Base-by-base conservation (phyloP, 768 basidiomycete species). In the Tulasnella sp. region DNA sequence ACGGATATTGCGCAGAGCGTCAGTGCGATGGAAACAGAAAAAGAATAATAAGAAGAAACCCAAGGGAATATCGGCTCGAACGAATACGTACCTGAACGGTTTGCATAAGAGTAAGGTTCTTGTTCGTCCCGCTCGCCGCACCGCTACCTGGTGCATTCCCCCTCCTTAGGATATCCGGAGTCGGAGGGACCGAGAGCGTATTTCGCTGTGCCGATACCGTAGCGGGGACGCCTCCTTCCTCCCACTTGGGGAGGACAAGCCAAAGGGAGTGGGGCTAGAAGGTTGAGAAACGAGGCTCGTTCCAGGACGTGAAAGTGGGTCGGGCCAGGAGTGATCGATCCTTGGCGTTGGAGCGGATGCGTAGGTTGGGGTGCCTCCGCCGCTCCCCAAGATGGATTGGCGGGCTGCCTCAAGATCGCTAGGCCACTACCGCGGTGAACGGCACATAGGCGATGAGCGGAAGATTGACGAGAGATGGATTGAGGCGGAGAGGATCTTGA, bases 41-140 rank as follows among this genome's bases (percentile, higher is more conserved):
- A n/a, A n/a, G n/a, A n/a, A n/a, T n/a, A n/a, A n/a, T n/a, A n/a
- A n/a, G n/a, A n/a, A n/a, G n/a, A n/a, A n/a, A n/a, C n/a, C n/a
- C n/a, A n/a, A n/a, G n/a, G n/a, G n/a, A n/a, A n/a, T n/a, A n/a
- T n/a, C 36, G 31, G 7, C 54, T 40, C 19, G 25, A 8, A 52
- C n/a, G 76, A 70, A n/a, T 0, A 82, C 87, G 22, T 76, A 92
- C 92, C 81, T 88, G 88, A 79, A 93, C 83, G 54, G 88, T 86
- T 87, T 85, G 77, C 75, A 76, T 76, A 29, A 45, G 72, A 58
- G 42, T 74, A 40, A 31, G 34, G 29, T 72, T 72, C 37, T 49
- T 73, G 72, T 29, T 34, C n/a, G n/a, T n/a, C n/a, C n/a, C n/a
- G n/a, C n/a, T n/a, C n/a, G n/a, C n/a, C 72, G 45, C 74, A 37